A percentile compares a stretch with the other conserved stretches of the same genome.
Conservation (phyloP, 1,139 yeast genomes). For the Insectozyma bohioensis region DNA sequence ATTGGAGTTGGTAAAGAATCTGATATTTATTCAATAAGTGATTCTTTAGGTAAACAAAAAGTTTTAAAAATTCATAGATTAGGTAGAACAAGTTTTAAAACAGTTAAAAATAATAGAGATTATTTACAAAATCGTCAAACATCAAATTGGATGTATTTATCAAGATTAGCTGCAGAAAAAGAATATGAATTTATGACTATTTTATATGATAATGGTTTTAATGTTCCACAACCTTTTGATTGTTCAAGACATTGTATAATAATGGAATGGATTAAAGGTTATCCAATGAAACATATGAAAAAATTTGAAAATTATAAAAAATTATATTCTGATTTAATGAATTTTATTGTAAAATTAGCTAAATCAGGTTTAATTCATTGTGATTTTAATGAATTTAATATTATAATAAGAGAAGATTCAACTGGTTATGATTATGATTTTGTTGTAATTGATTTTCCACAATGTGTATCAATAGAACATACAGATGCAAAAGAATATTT, state of each 20-base stretch:
- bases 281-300: slow-evolving; percentile 71
- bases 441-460: slow-evolving; percentile 96
- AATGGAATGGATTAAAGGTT: slow-evolving; percentile 89
- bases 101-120: slow-evolving; percentile 92
- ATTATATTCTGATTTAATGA: slow-evolving; percentile 83
- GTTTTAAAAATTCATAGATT: slow-evolving; percentile 89
- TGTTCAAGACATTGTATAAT: slow-evolving; percentile 88
- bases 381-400: slow-evolving; percentile 95
- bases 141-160: slow-evolving; percentile 88
- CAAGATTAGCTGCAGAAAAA: slow-evolving; percentile 86
- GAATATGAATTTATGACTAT: slow-evolving; percentile 87
- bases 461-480: slow-evolving; percentile 92
- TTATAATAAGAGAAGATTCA: slow-evolving; percentile 71
- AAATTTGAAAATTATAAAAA: slow-evolving; percentile 66
- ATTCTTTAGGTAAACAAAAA: slow-evolving; percentile 58
- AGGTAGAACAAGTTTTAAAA: slow-evolving; percentile 90
- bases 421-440: slow-evolving; percentile 59
- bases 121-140: slow-evolving; percentile 70
- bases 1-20: slow-evolving; percentile 98
- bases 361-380: slow-evolving; percentile 92
- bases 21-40: slow-evolving; percentile 87
- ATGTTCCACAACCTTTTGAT: slow-evolving; percentile 87
- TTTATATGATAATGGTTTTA: slow-evolving; percentile 70
- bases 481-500: slow-evolving; percentile 84
- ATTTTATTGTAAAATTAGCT: slow-evolving; percentile 78